Evolutionary conservation across 2,329 filamentous ascomycete species (phyloP), one percentile per base, ranked within the genome.

Genomic region (Aplosporella prunicola): DNA sequence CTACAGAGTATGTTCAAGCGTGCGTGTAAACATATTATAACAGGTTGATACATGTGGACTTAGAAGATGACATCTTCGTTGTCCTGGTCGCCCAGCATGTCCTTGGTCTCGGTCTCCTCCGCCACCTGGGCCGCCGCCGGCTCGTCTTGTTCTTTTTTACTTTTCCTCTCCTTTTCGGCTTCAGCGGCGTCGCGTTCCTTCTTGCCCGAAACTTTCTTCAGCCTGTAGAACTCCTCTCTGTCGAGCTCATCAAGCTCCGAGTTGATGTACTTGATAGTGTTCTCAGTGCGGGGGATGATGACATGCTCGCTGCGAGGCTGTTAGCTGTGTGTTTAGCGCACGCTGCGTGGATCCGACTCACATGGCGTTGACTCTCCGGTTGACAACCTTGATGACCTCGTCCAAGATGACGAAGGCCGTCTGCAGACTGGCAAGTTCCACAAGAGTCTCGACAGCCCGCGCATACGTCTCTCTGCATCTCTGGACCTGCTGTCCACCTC

Each of bases 221-320:
- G 65, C 47, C 91, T 74, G 65, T 95, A 98, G 61, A 98, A 98
- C 59, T 98, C 91, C 60, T 96, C 91, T 69, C 91, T 78, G 63
- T 96, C 93, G 34, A 98, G 71, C 65, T 98, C 91, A 57, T 98
- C 91, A 11, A 98, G 75, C 60, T 98, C 91, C 1, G 89, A 94
- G 66, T 96, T 96, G 72, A 96, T 96, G 56, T 96, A 98, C 66
- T 94, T 95, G 69, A 98, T 98, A n/a, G 91, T 98, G 56, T 96
- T 98, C 61, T 98, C 91, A 10, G 91, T 98, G 48, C 91, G 76
- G 9, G 91, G 91, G 52, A 98, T 98, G 50, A 98, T 96, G 51
- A 98, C 85, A 60, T 93, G 83, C 62, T 91, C 84, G 53, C 77
- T 82, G 48, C 13, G 28, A 22, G 10, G 9, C 3, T 14, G 44